Conservation (phyloP, 306 rosid species). For the Cucumis hystrix region DNA sequence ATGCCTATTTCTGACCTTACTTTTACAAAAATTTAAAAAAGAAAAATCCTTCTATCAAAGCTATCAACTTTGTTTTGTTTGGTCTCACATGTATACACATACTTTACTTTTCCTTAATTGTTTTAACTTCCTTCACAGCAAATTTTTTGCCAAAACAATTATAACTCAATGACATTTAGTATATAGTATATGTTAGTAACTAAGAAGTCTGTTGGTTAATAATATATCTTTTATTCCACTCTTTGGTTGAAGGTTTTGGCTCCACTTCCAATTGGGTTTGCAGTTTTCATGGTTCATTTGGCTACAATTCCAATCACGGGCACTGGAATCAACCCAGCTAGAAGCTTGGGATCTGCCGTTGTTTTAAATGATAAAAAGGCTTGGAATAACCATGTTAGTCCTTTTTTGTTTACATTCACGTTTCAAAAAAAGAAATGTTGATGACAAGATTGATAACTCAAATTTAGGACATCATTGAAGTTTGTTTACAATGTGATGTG, state of each 20-base stretch:
- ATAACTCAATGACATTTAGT: too few species aligned
- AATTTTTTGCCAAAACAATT: too few species aligned
- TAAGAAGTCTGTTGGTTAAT: neutral
- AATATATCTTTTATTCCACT: neutral
- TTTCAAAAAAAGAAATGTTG: too few species aligned
- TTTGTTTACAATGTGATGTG: too few species aligned
- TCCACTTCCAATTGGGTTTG: constrained; percentile 95
- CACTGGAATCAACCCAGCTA: constrained; percentile 90
- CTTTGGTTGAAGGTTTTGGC: constrained; percentile 59
- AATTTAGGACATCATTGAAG: neutral
- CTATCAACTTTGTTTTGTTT: neutral
- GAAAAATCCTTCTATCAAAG: neutral
- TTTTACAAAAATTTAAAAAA: neutral
- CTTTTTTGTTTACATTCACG: neutral
- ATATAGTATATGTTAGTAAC: too few species aligned
- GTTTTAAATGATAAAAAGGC: constrained; percentile 31
- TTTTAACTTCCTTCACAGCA: too few species aligned
- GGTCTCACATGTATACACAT: neutral
- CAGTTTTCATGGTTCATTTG: constrained; percentile 93
- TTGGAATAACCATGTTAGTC: constrained; percentile 79
- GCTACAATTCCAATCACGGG: constrained; percentile 92
- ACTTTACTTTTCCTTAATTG: neutral
- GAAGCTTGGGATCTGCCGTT: constrained; percentile 88
- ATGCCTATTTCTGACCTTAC: neutral
- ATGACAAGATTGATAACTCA: neutral